Evolutionary conservation across 116 monocot species (phyloP).

Genomic region (Zostera marina): DNA sequence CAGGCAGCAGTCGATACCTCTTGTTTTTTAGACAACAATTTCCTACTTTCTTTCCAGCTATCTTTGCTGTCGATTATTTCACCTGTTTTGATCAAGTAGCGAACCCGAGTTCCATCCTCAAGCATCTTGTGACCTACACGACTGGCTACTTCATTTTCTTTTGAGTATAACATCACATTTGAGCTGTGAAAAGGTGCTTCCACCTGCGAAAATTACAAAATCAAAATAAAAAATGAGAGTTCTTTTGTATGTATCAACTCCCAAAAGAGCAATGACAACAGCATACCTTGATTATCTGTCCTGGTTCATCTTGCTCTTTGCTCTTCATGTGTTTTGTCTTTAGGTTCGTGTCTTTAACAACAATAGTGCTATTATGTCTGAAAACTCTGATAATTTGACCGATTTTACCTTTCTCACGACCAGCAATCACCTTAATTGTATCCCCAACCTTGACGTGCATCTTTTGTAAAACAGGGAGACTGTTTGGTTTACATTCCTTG

Average conservation of each 20-base stretch:
- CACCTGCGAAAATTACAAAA: constrained; percentile 30
- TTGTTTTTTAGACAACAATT: constrained; percentile 25
- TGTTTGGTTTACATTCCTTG: constrained; percentile 87
- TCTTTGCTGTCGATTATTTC: constrained; percentile 76
- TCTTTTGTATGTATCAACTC: no score
- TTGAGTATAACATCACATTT: constrained; percentile 92
- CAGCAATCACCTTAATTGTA: constrained; percentile 80
- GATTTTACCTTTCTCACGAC: constrained; percentile 84
- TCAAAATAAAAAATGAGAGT: neutral
- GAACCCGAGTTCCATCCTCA: constrained; percentile 69
- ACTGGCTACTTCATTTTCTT: constrained; percentile 70
- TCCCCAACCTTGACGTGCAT: constrained; percentile 97
- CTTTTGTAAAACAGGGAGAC: constrained; percentile 83
- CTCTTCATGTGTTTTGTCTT: constrained; percentile 97
- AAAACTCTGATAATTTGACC: constrained; percentile 64
- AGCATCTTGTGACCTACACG: constrained; percentile 81
- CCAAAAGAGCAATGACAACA: neutral
- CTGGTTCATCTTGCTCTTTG: constrained; percentile 72
- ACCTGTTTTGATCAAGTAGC: constrained; percentile 82
- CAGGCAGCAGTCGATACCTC: constrained; percentile 7
- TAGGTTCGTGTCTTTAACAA: constrained; percentile 80
- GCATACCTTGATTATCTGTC: constrained; percentile 71
- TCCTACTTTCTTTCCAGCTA: constrained; percentile 53
- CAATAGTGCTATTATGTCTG: constrained; percentile 76
- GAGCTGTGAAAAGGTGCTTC: constrained; percentile 95